A percentile compares a stretch with the other conserved stretches of the same genome.
Conservation (phyloP, 2,329 filamentous ascomycete genomes). For the Zymoseptoria crescenta region DNA sequence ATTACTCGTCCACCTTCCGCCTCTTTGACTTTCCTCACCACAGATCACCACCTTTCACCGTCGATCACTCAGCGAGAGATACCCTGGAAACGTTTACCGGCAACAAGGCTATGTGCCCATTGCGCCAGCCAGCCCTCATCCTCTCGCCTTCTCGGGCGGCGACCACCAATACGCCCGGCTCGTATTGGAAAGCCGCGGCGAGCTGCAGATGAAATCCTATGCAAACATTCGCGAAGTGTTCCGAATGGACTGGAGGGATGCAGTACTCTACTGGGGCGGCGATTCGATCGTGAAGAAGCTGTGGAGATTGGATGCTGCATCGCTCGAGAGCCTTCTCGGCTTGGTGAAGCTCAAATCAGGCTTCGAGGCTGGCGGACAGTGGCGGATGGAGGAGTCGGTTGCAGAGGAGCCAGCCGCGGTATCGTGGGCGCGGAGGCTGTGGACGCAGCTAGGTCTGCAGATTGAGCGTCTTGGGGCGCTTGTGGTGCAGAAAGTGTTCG, state of each 20-base stretch:
- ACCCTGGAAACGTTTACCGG: not conserved
- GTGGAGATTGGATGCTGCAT: slow-evolving; percentile 1
- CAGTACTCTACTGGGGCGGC: slow-evolving; percentile 1
- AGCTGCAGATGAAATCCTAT: not conserved
- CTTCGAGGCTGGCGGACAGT: too few species aligned
- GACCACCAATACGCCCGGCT: not conserved
- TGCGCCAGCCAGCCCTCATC: not conserved
- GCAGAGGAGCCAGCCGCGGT: too few species aligned
- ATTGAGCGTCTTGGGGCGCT: too few species aligned
- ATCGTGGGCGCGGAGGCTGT: too few species aligned
- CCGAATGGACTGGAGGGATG: slow-evolving; percentile 4
- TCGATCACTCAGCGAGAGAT: not conserved
- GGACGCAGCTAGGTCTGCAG: too few species aligned
- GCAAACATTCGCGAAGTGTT: slow-evolving; percentile 1
- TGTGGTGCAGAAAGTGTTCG: too few species aligned
- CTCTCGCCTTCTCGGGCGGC: not conserved
- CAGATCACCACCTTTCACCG: slow-evolving; percentile 1
- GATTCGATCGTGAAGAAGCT: not conserved
- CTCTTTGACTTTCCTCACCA: not conserved
- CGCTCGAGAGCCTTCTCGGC: not conserved
- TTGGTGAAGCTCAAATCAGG: too few species aligned
- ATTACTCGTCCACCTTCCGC: not conserved
- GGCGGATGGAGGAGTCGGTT: too few species aligned
- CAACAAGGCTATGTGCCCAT: not conserved
- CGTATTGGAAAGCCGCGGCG: not conserved